Percentiles rank a stretch among this genome's conserved stretches.
Evolutionary conservation across 768 basidiomycete species (phyloP).

Genomic region (Pleurotus cornucopiae): DNA sequence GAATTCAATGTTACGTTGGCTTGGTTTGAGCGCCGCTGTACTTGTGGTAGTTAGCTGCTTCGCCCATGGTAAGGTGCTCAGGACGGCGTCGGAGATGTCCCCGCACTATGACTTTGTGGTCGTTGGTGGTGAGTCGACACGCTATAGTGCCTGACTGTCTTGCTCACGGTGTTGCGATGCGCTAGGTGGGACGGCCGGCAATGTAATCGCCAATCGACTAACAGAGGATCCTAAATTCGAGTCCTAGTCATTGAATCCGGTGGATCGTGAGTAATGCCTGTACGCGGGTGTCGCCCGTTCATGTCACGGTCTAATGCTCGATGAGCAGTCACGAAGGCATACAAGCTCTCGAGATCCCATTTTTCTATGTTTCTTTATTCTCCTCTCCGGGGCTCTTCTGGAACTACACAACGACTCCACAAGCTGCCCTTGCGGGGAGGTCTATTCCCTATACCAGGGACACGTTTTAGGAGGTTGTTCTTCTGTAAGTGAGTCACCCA

Average conservation of each 20-base stretch:
- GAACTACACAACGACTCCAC: slow-evolving; percentile 18
- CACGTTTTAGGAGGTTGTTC: slow-evolving; percentile 13
- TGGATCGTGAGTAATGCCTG: slow-evolving; percentile 12
- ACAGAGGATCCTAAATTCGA: slow-evolving; percentile 11
- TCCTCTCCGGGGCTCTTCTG: slow-evolving; percentile 10
- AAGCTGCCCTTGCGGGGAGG: slow-evolving; percentile 9
- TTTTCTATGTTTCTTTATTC: background rate
- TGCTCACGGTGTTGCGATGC: background rate
- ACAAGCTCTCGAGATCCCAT: slow-evolving; percentile 3
- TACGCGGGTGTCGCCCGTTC: too few species aligned
- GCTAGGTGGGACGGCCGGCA: slow-evolving; percentile 17
- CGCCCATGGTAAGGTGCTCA: too few species aligned
- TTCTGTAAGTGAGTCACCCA: slow-evolving; percentile 9
- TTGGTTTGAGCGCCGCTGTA: too few species aligned
- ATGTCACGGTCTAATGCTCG: background rate
- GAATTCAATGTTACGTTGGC: too few species aligned
- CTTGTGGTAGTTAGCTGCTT: too few species aligned
- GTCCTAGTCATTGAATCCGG: slow-evolving; percentile 22
- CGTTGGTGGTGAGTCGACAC: slow-evolving; percentile 21
- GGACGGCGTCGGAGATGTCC: too few species aligned
- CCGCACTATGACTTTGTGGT: slow-evolving; percentile 24
- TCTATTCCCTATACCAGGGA: slow-evolving; percentile 7
- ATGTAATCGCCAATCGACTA: slow-evolving; percentile 11
- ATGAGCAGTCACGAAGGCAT: slow-evolving; percentile 10
- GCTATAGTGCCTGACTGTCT: background rate